Evolutionary conservation across 2,329 filamentous ascomycete species (phyloP).

Genomic region (Cercospora sp.): DNA sequence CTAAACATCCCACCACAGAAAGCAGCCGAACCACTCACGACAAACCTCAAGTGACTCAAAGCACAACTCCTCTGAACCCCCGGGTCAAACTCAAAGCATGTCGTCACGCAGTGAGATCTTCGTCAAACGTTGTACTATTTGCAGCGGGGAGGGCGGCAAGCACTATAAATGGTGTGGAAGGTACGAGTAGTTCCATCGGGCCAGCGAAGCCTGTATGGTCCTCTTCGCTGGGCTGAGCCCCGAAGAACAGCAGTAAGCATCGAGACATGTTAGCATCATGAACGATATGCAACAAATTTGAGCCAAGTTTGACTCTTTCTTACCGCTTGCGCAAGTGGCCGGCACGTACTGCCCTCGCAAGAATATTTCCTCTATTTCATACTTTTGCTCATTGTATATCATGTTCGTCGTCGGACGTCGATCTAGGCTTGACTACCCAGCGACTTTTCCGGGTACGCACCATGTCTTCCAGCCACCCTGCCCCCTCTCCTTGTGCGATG

Average conservation of each 20-base stretch:
- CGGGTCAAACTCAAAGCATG: neutral
- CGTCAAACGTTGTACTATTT: neutral
- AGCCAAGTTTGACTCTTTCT: neutral
- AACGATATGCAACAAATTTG: neutral
- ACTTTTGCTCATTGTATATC: neutral
- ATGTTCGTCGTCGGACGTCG: neutral
- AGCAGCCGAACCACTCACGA: neutral
- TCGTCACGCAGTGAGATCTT: neutral
- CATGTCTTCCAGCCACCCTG: conserved; percentile 8
- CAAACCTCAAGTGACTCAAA: neutral
- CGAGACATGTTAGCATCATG: neutral
- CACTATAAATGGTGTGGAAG: neutral
- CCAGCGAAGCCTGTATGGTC: neutral
- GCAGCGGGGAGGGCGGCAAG: neutral
- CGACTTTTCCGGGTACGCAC: conserved; percentile 4
- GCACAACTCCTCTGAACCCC: neutral
- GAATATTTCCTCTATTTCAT: neutral
- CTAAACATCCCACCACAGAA: neutral
- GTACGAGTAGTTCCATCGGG: neutral
- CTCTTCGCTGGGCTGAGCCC: neutral
- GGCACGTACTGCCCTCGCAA: neutral
- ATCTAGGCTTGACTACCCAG: conserved; percentile 5
- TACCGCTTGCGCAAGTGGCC: neutral
- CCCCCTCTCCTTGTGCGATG: conserved; percentile 23
- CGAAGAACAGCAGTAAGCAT: neutral